Evolutionary conservation across 176 grass and related monocot genomes (phyloP).

Genomic region (Oryza meridionalis): DNA sequence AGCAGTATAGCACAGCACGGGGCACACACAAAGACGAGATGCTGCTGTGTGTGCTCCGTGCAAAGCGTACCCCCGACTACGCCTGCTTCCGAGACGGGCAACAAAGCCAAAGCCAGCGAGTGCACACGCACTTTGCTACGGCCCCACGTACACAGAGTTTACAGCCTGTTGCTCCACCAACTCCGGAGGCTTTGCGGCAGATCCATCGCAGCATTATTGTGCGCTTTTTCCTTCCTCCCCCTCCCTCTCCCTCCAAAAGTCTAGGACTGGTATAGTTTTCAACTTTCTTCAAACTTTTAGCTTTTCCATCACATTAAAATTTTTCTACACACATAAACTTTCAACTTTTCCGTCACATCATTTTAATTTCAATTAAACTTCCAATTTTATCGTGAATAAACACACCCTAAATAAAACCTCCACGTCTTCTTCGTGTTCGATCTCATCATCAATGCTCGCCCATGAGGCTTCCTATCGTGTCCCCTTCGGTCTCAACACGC

Average conservation of each 20-base stretch:
- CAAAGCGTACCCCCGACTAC: no score
- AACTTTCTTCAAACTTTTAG: no score
- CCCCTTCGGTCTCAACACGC: conserved; percentile 42
- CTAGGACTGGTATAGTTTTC: no score
- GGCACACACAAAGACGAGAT: background rate
- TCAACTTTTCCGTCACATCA: no score
- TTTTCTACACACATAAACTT: no score
- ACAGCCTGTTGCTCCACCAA: conserved; percentile 55
- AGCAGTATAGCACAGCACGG: background rate
- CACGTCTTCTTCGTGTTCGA: background rate
- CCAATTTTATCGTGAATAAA: no score
- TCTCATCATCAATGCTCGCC: background rate
- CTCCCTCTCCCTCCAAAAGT: conserved; percentile 13
- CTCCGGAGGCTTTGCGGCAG: conserved; percentile 42
- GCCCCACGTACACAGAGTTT: conserved; percentile 22
- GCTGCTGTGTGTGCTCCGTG: background rate
- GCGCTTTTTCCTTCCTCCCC: conserved; percentile 23
- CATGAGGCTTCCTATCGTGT: conserved; percentile 31
- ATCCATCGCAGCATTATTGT: conserved; percentile 39
- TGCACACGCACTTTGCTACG: conserved; percentile 30
- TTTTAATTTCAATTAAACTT: no score
- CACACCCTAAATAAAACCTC: background rate
- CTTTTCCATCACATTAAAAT: no score
- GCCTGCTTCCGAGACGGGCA: background rate
- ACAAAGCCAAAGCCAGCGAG: background rate